Percentiles rank a stretch among this genome's conserved stretches.
These are phyloP conservation scores for Pterocarpus macrocarpus DNA, from an alignment of 306 rosid genomes.

Conservation along the genomic window DNA sequence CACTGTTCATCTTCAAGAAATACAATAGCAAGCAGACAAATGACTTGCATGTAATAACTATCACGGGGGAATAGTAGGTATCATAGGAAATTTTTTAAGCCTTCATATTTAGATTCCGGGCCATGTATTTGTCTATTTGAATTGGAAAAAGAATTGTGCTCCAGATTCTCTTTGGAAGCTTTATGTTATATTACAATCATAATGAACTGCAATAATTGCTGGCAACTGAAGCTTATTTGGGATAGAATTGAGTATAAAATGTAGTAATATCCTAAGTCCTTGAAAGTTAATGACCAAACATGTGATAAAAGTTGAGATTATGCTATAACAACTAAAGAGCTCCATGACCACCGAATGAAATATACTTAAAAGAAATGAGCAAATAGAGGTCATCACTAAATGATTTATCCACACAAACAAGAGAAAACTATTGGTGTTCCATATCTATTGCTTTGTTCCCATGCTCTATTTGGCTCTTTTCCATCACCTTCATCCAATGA, in stretches of 20 bases:
- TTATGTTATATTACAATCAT: background rate
- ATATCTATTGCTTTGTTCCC: slow-evolving; percentile 51
- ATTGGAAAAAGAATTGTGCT: too few species aligned
- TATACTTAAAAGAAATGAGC: background rate
- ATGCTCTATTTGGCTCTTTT: slow-evolving; percentile 44
- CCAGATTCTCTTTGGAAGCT: too few species aligned
- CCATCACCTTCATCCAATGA: slow-evolving; percentile 39
- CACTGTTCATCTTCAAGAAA: too few species aligned
- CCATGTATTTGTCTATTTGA: too few species aligned
- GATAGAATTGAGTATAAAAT: background rate
- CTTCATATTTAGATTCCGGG: too few species aligned
- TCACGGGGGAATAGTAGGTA: too few species aligned
- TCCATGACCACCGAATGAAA: background rate
- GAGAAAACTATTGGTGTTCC: slow-evolving; percentile 48
- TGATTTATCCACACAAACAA: slow-evolving; percentile 56
- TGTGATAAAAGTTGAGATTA: slow-evolving; percentile 18
- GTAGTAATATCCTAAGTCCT: background rate
- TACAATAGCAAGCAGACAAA: background rate
- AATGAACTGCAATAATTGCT: background rate
- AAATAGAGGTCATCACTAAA: background rate
- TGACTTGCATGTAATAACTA: background rate
- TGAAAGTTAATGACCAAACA: slow-evolving; percentile 35
- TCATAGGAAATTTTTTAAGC: too few species aligned
- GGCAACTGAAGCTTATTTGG: background rate
- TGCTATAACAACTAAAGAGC: background rate